Evolutionary conservation across 2,329 filamentous ascomycete species (phyloP), one percentile per base, ranked within the genome.

Genomic region (Ciborinia camelliae): DNA sequence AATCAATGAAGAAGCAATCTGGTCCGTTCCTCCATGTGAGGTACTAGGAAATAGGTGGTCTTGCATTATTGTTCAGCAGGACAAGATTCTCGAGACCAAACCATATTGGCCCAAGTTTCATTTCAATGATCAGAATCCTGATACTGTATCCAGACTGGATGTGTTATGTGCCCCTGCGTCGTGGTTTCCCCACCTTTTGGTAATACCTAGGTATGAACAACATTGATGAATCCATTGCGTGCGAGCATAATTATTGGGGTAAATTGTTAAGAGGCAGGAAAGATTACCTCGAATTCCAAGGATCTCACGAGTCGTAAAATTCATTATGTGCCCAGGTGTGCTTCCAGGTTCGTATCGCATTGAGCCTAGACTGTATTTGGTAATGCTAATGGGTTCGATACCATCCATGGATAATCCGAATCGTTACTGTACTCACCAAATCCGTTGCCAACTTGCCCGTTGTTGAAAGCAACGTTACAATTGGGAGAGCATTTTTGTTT

Each of bases 391-490:
- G 32, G 54, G 28, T 23, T 57, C n/a, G n/a, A n/a, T n/a, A n/a
- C n/a, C n/a, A n/a, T n/a, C n/a, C n/a, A n/a, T n/a, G n/a, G n/a
- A n/a, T n/a, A n/a, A n/a, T n/a, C n/a, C n/a, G n/a, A n/a, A n/a
- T n/a, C n/a, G n/a, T n/a, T n/a, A n/a, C n/a, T n/a, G n/a, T n/a
- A n/a, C n/a, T n/a, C n/a, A n/a, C n/a, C n/a, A n/a, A n/a, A n/a
- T n/a, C n/a, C n/a, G n/a, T n/a, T n/a, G n/a, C n/a, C n/a, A n/a
- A n/a, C n/a, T n/a, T n/a, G n/a, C n/a, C n/a, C n/a, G n/a, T 57
- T 39, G 48, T 26, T 35, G 51, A 23, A 64, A n/a, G 62, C 62
- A 64, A 64, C 62, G 62, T 64, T 64, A 60, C 57, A 60, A 47
- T 47, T 45, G 39, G 28, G 20, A 23, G 20, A 9, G 54, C 39